Conservation (phyloP, 2,329 filamentous ascomycete genomes). For the Botrytis porri region DNA sequence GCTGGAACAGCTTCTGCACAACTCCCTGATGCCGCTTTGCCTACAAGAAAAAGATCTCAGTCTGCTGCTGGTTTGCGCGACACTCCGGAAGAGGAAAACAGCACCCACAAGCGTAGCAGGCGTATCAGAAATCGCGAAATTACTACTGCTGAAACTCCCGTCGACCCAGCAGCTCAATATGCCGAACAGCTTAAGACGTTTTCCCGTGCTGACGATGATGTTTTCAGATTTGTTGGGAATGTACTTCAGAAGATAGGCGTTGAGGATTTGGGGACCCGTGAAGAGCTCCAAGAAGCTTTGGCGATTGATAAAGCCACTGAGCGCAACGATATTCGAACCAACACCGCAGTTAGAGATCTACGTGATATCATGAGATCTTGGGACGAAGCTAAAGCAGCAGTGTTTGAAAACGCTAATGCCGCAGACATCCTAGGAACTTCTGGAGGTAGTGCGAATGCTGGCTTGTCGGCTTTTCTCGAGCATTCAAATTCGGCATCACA, state of each 20-base stretch:
- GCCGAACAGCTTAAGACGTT: conserved; percentile 51
- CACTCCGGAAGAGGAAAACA: conserved; percentile 54
- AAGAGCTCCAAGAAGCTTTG: conserved; percentile 33
- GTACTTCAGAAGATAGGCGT: conserved; percentile 35
- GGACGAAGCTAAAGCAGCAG: conserved; percentile 41
- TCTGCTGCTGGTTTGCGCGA: conserved; percentile 59
- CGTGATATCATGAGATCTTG: conserved; percentile 40
- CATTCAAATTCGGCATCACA: conserved; percentile 57
- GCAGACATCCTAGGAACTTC: conserved; percentile 37
- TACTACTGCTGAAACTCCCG: conserved; percentile 45
- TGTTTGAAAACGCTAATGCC: conserved; percentile 35
- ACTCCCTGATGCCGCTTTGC: conserved; percentile 29
- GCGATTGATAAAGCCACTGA: conserved; percentile 23
- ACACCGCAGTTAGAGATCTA: conserved; percentile 39
- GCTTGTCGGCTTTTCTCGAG: conserved; percentile 61
- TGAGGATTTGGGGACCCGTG: conserved; percentile 34
- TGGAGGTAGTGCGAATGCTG: conserved; percentile 38
- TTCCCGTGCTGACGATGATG: conserved; percentile 33
- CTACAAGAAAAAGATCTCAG: conserved; percentile 59
- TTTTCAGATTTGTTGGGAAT: conserved; percentile 34
- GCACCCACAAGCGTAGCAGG: conserved; percentile 62
- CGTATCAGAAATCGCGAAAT: conserved; percentile 60
- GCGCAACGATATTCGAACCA: conserved; percentile 26
- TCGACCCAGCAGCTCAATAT: conserved; percentile 51
- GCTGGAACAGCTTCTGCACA: conserved; percentile 30